Evolutionary conservation across 345 rosid species (phyloP), one percentile per base, ranked within the genome.

Genomic region (Cochlearia excelsa): DNA sequence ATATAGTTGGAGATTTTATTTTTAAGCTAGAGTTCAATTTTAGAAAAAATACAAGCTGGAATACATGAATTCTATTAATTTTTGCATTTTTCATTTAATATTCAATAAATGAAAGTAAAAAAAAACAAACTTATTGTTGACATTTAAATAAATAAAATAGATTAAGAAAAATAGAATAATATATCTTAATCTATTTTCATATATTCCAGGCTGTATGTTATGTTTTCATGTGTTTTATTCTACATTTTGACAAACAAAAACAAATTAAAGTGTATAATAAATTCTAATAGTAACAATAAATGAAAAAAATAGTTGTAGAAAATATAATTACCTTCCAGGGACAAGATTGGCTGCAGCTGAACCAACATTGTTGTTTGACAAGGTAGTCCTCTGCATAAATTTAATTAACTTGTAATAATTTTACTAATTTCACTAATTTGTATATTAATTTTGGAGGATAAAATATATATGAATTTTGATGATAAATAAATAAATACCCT

Each of bases 281-380:
- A 34, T 33, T 33, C 35, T 33, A 33, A 40, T 45, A 46, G 30
- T 9, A 60, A 16, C 16, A 31, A 53, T n/a, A n/a, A 30, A 30
- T 39, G 11, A 49, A 11, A 39, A 3, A 42, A 2, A 8, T 31
- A 26, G 23, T 27, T 8, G 37, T 35, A 4, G 42, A 5, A 9
- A 43, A 33, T 43, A 33, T 40, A 42, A 9, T 16, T 16, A 67
- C 71, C 71, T 67, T 29, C 52, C 7, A 31, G 50, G 16, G 41
- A 2, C 41, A 28, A 0, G 27, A 38, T 45, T 23, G 46, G 7
- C 6, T 58, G 40, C 45, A 30, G 3, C 8, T 56, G 33, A 26
- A 57, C 6, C 51, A 57, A 1, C 44, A 49, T 33, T 33, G 40
- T 6, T 28, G 40, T 6, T 28, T 16, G 59, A 49, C 53, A 3